A percentile compares a stretch with the other conserved stretches of the same genome.
These are phyloP conservation scores for Candida boleticola DNA, from an alignment of 805 yeast genomes.

Conservation along the genomic window DNA sequence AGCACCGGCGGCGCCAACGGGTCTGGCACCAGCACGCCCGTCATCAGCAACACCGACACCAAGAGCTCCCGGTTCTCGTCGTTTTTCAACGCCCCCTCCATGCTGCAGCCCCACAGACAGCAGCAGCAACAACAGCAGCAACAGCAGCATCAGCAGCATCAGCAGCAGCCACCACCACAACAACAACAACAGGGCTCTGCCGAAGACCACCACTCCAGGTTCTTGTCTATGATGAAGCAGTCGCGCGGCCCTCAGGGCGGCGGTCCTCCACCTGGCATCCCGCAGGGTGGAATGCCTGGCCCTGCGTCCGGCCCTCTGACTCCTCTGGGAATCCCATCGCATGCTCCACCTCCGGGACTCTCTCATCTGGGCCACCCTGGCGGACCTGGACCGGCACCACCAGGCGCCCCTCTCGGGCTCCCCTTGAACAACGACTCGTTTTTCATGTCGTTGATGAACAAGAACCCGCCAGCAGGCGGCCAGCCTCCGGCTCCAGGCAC, in stretches of 20 bases:
- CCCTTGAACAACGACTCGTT: slow-evolving; percentile 38
- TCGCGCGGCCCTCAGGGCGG: neutral
- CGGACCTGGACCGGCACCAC: slow-evolving; percentile 5
- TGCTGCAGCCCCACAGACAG: slow-evolving; percentile 4
- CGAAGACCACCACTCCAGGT: slow-evolving; percentile 4
- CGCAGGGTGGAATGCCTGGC: slow-evolving; percentile 2
- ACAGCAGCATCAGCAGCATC: slow-evolving; percentile 8
- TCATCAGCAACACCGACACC: slow-evolving; percentile 11
- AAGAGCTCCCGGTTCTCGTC: slow-evolving; percentile 39
- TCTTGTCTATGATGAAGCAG: slow-evolving; percentile 6
- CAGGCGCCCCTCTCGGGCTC: slow-evolving; percentile 5
- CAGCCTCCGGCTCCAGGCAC: neutral
- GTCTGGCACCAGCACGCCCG: slow-evolving; percentile 2
- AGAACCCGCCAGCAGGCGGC: slow-evolving; percentile 16
- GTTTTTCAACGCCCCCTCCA: slow-evolving; percentile 22
- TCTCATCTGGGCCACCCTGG: neutral
- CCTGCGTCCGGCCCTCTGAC: neutral
- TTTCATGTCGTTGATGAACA: slow-evolving; percentile 46
- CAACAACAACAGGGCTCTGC: slow-evolving; percentile 10
- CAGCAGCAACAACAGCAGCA: slow-evolving; percentile 4
- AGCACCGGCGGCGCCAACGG: neutral
- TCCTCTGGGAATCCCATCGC: neutral
- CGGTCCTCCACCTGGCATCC: slow-evolving; percentile 18
- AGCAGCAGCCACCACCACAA: slow-evolving; percentile 7
- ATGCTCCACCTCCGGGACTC: neutral